phyloP scores from a whole-genome alignment of 257 asterid species.

The Solanum virginianum region DNA sequence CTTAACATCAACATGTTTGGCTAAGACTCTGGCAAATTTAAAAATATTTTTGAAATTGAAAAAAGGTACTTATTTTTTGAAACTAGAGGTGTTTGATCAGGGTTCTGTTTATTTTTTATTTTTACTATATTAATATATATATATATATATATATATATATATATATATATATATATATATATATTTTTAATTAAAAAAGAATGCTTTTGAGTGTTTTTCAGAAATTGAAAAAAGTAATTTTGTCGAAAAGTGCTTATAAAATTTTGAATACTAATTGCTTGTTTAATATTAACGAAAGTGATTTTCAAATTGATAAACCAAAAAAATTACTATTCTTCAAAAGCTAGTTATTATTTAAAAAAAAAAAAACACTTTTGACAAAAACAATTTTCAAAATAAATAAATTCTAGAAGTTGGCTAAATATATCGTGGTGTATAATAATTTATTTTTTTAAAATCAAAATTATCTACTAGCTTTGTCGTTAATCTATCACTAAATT shows the following conservation, averaged over 20 bases:
- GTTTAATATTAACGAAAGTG: too few relatives aligned
- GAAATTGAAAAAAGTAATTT: neutral
- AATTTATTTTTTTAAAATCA: too few relatives aligned
- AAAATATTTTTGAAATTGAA: neutral
- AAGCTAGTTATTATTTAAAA: too few relatives aligned
- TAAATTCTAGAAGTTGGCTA: neutral
- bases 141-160: too few relatives aligned
- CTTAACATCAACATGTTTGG: too few relatives aligned
- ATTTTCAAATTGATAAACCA: too few relatives aligned
- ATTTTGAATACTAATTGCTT: neutral
- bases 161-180: neutral
- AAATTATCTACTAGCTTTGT: neutral
- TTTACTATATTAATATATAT: neutral
- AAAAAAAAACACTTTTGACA: too few relatives aligned
- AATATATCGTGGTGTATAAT: too few relatives aligned
- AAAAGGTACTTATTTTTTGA: too few relatives aligned
- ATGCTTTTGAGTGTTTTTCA: neutral
- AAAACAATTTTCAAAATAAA: neutral
- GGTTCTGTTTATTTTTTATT: neutral
- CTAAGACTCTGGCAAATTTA: too few relatives aligned
- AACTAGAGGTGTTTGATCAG: too few relatives aligned
- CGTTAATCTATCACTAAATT: neutral
- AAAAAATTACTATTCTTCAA: neutral
- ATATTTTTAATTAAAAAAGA: too few relatives aligned
- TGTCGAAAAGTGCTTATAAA: neutral